Evolutionary conservation across 306 rosid species (phyloP).

Genomic region (Fagus crenata): DNA sequence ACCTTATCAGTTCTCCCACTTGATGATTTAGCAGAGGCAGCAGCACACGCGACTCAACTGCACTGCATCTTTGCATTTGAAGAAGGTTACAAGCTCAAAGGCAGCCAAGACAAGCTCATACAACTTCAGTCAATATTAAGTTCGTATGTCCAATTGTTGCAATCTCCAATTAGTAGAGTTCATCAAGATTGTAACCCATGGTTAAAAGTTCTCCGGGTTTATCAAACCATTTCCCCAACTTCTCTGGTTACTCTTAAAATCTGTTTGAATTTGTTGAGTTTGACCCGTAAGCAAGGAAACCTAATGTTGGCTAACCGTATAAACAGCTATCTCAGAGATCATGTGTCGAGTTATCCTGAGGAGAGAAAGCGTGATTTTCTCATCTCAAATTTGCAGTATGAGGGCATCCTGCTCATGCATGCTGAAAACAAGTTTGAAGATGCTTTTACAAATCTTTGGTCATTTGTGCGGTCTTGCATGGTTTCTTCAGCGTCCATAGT

Average conservation of each 20-base stretch:
- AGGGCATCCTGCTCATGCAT: conserved; percentile 70
- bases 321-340: conserved; percentile 55
- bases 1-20: conserved; percentile 71
- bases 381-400: conserved; percentile 69
- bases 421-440: conserved; percentile 87
- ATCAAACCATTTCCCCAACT: conserved; percentile 63
- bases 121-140: conserved; percentile 53
- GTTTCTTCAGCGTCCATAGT: conserved; percentile 51
- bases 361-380: conserved; percentile 52
- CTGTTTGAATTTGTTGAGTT: conserved; percentile 66
- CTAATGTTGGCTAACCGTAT: conserved; percentile 71
- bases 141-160: conserved; percentile 57
- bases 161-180: conserved; percentile 56
- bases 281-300: conserved; percentile 75
- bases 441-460: conserved; percentile 80
- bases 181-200: conserved; percentile 86
- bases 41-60: conserved; percentile 71
- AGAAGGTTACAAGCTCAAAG: conserved; percentile 66
- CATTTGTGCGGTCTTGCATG: conserved; percentile 65
- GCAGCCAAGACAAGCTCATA: conserved; percentile 47
- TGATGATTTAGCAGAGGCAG: conserved; percentile 87
- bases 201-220: conserved; percentile 85
- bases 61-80: conserved; percentile 79
- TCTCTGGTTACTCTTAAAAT: conserved; percentile 66
- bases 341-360: conserved; percentile 48